A percentile compares a stretch with the other conserved stretches of the same genome.
phyloP scores from a whole-genome alignment of 1,284 basidiomycete genomes.

The Apiotrichum gamsii region DNA sequence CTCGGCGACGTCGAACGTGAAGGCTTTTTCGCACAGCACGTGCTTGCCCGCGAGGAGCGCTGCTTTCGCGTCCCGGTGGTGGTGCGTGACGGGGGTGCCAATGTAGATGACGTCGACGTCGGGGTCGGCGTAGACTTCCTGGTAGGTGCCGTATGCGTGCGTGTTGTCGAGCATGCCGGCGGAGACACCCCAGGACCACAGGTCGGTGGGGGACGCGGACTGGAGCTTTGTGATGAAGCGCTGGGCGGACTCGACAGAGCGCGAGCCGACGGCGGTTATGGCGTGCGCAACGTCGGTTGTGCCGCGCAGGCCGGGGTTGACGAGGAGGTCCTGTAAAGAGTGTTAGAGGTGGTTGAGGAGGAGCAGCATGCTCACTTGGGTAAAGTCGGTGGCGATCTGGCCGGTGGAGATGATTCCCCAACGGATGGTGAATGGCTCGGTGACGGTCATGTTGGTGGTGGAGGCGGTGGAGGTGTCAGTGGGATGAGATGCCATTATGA shows the following conservation, averaged over 20 bases:
- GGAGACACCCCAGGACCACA: conserved; percentile 23
- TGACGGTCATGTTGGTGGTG: conserved; percentile 3
- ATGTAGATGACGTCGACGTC: conserved; percentile 75
- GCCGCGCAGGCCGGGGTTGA: conserved; percentile 49
- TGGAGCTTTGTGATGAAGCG: conserved; percentile 58
- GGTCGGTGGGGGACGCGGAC: conserved; percentile 4
- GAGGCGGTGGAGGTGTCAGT: conserved; percentile 2
- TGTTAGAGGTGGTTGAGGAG: too few species aligned
- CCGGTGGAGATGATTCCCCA: conserved; percentile 48
- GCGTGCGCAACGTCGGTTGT: conserved; percentile 69
- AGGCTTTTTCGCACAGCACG: conserved; percentile 75
- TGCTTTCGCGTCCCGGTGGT: conserved; percentile 69
- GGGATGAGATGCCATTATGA: too few species aligned
- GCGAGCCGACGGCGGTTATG: conserved; percentile 72
- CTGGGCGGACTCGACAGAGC: conserved; percentile 61
- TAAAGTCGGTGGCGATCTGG: conserved; percentile 34
- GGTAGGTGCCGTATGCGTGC: conserved; percentile 69
- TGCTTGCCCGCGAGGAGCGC: conserved; percentile 75
- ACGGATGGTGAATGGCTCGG: conserved; percentile 19
- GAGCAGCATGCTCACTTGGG: conserved; percentile 19
- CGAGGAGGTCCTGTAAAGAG: conserved; percentile 24
- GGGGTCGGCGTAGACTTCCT: conserved; percentile 65
- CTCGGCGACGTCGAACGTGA: conserved; percentile 50
- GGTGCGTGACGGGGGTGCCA: conserved; percentile 77
- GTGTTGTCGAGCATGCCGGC: conserved; percentile 43